Base-by-base conservation (phyloP, 2,329 filamentous ascomycete genomes). In the Hypomyces rosellus region DNA sequence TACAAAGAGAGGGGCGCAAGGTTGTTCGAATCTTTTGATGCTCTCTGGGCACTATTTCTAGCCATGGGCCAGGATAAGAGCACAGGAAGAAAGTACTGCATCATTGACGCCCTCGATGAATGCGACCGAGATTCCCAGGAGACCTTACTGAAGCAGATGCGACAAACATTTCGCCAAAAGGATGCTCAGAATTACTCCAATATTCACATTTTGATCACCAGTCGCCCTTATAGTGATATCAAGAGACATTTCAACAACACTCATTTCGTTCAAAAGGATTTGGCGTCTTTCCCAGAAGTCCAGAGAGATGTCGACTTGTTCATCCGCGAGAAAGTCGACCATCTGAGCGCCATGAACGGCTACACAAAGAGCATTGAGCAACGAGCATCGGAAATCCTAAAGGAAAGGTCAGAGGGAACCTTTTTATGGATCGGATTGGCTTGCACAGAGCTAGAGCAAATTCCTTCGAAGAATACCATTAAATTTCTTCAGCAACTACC, bases 101-200 rank as follows among this genome's bases (percentile, higher is more conserved):
- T 60, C 14, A 54, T 61, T 38, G 54, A 61, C 30, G 57, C 55
- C 1, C 45, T 61, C 13, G 59, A 60, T 34, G 57, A 60, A 37
- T 60, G 57, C 50, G 52, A 53, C 20, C 49, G 22, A 37, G 57
- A 55, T 14, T 49, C 46, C 13, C 57, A 58, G 25, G 30, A 42
- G 11, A 54, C 38, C 1, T 43, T 61, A n/a, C 40, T 59, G 11
- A 14, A 50, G 3, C 53, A 57, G 16, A n/a, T 58, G 2, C 20
- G 44, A 38, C 39, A 56, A n/a, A 53, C 49, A 6, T 59, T 55
- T 36, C 18, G 36, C 8, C 2, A 30, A 5, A 15, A 15, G 12
- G 22, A 50, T 30, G 1, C 12, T 22, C 3, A 33, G 2, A 30
- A 11, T 30, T 30, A 30, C 9, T 34, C 14, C 16, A 56, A 54